These are phyloP conservation scores for Mortierella sp. DNA, from an alignment of 371 early-diverging fungal species.

Conservation along the genomic window DNA sequence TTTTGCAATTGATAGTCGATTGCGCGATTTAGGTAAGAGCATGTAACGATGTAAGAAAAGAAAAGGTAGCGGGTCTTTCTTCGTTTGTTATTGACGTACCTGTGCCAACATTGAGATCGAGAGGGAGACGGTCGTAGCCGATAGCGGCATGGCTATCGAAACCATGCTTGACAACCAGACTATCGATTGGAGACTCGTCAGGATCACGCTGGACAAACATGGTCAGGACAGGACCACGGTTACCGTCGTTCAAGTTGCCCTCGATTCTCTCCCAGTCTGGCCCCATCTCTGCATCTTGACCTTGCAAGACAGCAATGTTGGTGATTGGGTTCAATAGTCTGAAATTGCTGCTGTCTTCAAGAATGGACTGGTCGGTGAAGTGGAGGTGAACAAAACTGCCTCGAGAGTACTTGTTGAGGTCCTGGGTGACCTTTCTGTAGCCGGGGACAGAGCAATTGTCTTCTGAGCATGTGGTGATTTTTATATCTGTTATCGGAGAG, in stretches of 20 bases:
- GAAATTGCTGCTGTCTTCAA: background rate
- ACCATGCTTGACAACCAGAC: slow-evolving; percentile 55
- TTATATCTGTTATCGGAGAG: slow-evolving; percentile 48
- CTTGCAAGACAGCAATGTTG: slow-evolving; percentile 39
- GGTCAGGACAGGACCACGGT: slow-evolving; percentile 44
- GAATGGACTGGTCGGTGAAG: slow-evolving; percentile 45
- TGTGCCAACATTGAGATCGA: slow-evolving; percentile 53
- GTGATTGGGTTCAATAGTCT: slow-evolving; percentile 52
- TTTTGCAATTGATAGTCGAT: background rate
- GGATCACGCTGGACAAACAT: slow-evolving; percentile 52
- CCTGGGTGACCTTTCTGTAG: slow-evolving; percentile 60
- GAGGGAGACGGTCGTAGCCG: slow-evolving; percentile 51
- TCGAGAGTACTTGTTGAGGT: slow-evolving; percentile 62
- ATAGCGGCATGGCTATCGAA: slow-evolving; percentile 56
- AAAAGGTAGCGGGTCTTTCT: no score
- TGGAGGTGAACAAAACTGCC: slow-evolving; percentile 62
- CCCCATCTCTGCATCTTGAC: slow-evolving; percentile 48
- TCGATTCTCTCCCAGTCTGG: slow-evolving; percentile 53
- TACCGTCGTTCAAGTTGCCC: slow-evolving; percentile 56
- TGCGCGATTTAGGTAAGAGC: background rate
- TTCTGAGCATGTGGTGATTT: slow-evolving; percentile 36
- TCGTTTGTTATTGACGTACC: slow-evolving; percentile 20
- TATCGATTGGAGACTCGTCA: slow-evolving; percentile 33
- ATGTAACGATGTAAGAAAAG: slow-evolving; percentile 32
- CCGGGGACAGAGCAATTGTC: slow-evolving; percentile 59